Base-by-base conservation (phyloP, 768 basidiomycete genomes). In the Pleurotus pulmonarius region DNA sequence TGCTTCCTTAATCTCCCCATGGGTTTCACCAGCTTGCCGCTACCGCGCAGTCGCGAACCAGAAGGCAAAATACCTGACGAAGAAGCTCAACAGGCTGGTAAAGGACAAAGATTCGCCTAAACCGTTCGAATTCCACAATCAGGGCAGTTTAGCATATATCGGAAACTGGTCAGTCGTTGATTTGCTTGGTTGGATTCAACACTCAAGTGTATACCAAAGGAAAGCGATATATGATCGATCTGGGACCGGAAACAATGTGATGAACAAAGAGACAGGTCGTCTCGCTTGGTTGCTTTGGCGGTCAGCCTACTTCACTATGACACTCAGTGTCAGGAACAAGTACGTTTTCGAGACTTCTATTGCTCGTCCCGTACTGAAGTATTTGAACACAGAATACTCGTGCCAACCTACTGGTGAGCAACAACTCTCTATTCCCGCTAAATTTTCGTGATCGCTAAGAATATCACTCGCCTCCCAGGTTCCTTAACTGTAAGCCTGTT, bases 281-380 rank as follows among this genome's bases (percentile, higher is more conserved):
- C 59, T 88, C 39, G 89, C 89, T 9, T 91, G 88, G 88, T 73
- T 91, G 29, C 73, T 91, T 47, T 91, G 89, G 89, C 77, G 89
- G 53, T 87, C 85, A 15, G 88, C 90, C 1, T 92, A 92, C 70
- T 88, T 90, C 67, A 87, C 87, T 4, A 83, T 82, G 81, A 88
- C 88, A 3, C 67, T 92, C 53, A 89, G 86, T 64, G 57, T 80
- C 59, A 75, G 87, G 67, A 90, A 90, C 69, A 88, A 84, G 84
- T 85, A 60, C 63, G 79, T 76, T 6, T 18, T 46, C 46, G 55
- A 12, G 38, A 20, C 3, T 20, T 51, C 20, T 8, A 34, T 9
- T 11, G 9, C 29, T 34, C 29, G 7, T 11, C 11, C 29, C n/a
- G 16, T 18, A 46, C 29, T 43, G 39, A 54, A 8, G 11, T 16